Evolutionary conservation across 257 asterid genomes (phyloP), one percentile per base, ranked within the genome.

Genomic region (Fraxinus excelsior): DNA sequence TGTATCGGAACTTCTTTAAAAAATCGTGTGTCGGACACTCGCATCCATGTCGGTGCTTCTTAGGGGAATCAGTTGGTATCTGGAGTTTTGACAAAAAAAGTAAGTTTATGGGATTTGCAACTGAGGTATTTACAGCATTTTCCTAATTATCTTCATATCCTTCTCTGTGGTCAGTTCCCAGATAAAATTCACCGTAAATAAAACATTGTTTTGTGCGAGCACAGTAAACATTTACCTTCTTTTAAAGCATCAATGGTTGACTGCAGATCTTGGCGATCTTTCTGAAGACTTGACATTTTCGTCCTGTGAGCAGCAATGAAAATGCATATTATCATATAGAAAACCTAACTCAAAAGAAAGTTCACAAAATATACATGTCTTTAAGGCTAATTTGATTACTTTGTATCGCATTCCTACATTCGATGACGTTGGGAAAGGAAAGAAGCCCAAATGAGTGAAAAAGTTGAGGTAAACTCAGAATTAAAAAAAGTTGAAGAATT

Each of bases 201-300:
- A 78, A 37, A 37, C 12, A 37, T 11, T 10, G 18, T 3, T n/a
- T 34, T 12, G 37, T 42, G 7, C 44, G 31, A 56, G 71, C 25
- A 70, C 68, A 77, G 2, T 25, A 70, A 31, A 46, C 34, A 4
- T 46, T 19, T 79, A 95, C 99, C 99, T 91, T 95, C 98, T 87
- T 88, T 92, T 81, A 95, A 86, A 80, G 98, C 98, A 81, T 87
- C 86, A 75, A 95, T 83, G 29, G 97, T 95, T 72, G 97, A 90
- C 67, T 80, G 93, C 83, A 93, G 88, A 88, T 93, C 97, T 88
- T 87, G 96, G 70, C 94, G 92, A 65, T 95, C 99, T 82, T 84
- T 95, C 84, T 95, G 97, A 72, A 95, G 88, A 84, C 88, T 89
- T 21, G 91, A 85, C 78, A 93, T 82, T 85, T 82, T 91, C 83